A percentile compares a stretch with the other conserved stretches of the same genome.
phyloP scores from a whole-genome alignment of 495 filamentous ascomycete species.

The Neurospora sp. region DNA sequence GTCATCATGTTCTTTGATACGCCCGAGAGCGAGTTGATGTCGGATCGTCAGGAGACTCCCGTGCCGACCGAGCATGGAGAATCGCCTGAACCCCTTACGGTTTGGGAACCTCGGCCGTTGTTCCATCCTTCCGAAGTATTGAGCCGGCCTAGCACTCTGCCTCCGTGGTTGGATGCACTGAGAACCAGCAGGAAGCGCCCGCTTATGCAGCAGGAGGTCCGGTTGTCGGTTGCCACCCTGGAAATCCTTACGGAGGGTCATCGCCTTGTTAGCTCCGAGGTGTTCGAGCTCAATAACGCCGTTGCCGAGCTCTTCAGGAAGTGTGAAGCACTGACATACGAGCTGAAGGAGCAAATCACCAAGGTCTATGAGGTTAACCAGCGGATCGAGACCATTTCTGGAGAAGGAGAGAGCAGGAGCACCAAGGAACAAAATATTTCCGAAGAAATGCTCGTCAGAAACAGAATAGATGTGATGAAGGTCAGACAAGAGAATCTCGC shows the following conservation, averaged over 20 bases:
- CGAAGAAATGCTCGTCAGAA: constrained; percentile 45
- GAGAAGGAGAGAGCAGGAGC: constrained; percentile 36
- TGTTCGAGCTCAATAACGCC: constrained; percentile 57
- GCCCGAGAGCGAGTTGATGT: constrained; percentile 38
- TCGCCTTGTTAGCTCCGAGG: constrained; percentile 62
- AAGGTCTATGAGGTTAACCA: constrained; percentile 57
- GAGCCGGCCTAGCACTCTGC: constrained; percentile 47
- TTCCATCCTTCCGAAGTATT: constrained; percentile 63
- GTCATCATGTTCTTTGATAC: constrained; percentile 58
- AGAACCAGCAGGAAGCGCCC: constrained; percentile 49
- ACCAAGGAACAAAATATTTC: constrained; percentile 34
- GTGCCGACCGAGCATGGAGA: constrained; percentile 10
- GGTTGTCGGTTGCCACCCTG: constrained; percentile 64
- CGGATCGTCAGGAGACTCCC: constrained; percentile 21
- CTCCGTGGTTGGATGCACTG: constrained; percentile 51
- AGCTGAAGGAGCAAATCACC: constrained; percentile 61
- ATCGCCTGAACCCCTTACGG: constrained; percentile 24
- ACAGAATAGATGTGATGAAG: constrained; percentile 49
- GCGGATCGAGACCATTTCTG: constrained; percentile 55
- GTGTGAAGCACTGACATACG: constrained; percentile 60
- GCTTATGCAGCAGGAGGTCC: constrained; percentile 58
- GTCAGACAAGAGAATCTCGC: constrained; percentile 49
- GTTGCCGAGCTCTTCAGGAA: constrained; percentile 75
- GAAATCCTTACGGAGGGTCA: constrained; percentile 69
- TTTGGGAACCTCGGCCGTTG: constrained; percentile 49